phyloP scores from a whole-genome alignment of 2,329 filamentous ascomycete species.

The Talaromyces amestolkiae region DNA sequence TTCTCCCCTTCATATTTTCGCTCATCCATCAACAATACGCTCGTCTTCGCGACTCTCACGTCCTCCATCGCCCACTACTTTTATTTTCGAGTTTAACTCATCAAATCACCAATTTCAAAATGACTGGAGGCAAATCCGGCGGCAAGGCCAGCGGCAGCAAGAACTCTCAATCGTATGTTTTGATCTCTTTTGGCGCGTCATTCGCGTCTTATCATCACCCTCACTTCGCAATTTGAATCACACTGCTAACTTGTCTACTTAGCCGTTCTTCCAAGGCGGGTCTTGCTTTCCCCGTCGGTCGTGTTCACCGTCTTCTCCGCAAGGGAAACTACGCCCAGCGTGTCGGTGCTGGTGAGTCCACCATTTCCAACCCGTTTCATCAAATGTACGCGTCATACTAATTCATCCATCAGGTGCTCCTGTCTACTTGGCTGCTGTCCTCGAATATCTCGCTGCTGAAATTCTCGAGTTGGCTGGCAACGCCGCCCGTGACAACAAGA shows the following conservation, averaged over 20 bases:
- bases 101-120: conserved; percentile 64
- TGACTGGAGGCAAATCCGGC: conserved; percentile 99
- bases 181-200: not conserved
- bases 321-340: conserved; percentile 99
- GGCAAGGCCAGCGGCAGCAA: conserved; percentile 99
- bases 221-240: not conserved
- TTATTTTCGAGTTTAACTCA: conserved; percentile 24
- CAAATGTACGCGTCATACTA: conserved; percentile 24
- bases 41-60: conserved; percentile 18
- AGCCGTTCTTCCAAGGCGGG: conserved; percentile 99
- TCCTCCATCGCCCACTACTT: conserved; percentile 20
- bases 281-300: conserved; percentile 97
- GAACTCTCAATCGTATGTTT: conserved; percentile 90
- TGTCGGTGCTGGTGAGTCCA: conserved; percentile 79
- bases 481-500: conserved; percentile 99
- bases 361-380: not conserved
- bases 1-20: conserved; percentile 30
- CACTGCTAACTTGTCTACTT: conserved; percentile 22
- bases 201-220: not conserved
- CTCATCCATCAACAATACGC: conserved; percentile 22
- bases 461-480: conserved; percentile 99
- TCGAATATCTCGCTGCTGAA: conserved; percentile 97
- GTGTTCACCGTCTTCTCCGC: conserved; percentile 97
- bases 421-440: conserved; percentile 94
- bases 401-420: conserved; percentile 61